Percentiles rank a stretch among this genome's conserved stretches.
Evolutionary conservation across 2,329 filamentous ascomycete genomes (phyloP).

Genomic region (Monosporascus sp.): DNA sequence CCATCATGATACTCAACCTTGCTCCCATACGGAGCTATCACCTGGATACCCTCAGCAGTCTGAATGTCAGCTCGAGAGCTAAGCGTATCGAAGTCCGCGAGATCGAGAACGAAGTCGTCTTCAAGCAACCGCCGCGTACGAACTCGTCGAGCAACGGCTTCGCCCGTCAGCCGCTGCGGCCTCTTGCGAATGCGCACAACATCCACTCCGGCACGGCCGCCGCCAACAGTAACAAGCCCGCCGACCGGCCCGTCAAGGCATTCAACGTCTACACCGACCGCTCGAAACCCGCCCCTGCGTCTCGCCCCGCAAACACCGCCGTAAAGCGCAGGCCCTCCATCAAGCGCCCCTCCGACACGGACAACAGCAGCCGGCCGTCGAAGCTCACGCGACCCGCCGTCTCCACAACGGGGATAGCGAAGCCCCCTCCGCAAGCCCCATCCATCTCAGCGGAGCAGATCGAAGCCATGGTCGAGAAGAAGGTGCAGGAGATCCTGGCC

Average conservation of each 20-base stretch:
- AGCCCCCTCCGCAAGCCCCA: conserved; percentile 12
- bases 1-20: conserved; percentile 93
- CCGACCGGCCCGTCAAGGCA: conserved; percentile 69
- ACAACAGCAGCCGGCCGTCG: conserved; percentile 26
- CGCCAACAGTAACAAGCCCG: conserved; percentile 47
- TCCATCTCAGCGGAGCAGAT: conserved; percentile 67
- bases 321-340: conserved; percentile 17
- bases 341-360: conserved; percentile 32
- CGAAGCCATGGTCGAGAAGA: conserved; percentile 86
- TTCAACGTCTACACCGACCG: conserved; percentile 86
- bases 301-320: conserved; percentile 11
- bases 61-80: conserved; percentile 91
- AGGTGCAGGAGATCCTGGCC: conserved; percentile 83
- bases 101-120: conserved; percentile 91
- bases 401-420: conserved; percentile 11
- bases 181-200: conserved; percentile 71
- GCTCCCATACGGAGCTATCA: conserved; percentile 90
- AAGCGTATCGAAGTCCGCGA: conserved; percentile 96
- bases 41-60: conserved; percentile 83
- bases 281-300: conserved; percentile 37
- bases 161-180: conserved; percentile 69
- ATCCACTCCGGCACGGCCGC: conserved; percentile 56
- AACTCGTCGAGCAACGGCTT: conserved; percentile 33
- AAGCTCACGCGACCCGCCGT: conserved; percentile 22
- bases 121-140: conserved; percentile 64